phyloP scores from a whole-genome alignment of 1,139 yeast genomes.

The Yamadazyma sp. region DNA sequence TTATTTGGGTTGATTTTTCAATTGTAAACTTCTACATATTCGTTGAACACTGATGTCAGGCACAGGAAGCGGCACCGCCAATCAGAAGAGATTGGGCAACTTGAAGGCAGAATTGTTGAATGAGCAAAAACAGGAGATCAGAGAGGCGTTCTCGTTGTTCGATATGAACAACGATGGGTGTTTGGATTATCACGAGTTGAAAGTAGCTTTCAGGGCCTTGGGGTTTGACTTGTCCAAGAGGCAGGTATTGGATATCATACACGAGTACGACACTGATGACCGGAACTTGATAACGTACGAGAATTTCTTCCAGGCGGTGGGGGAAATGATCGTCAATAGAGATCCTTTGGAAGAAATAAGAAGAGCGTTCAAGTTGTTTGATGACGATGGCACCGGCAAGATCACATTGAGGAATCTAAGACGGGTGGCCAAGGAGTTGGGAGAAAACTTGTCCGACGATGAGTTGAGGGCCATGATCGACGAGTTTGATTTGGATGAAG shows the following conservation, averaged over 20 bases:
- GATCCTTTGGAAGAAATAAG: slow-evolving; percentile 93
- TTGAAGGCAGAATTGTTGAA: slow-evolving; percentile 69
- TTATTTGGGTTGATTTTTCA: neutral
- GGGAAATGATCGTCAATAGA: slow-evolving; percentile 73
- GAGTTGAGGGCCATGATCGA: slow-evolving; percentile 96
- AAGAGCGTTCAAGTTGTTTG: slow-evolving; percentile 88
- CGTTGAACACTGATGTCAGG: neutral
- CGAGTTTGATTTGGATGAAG: slow-evolving; percentile 95
- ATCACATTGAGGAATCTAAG: slow-evolving; percentile 80
- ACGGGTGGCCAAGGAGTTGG: slow-evolving; percentile 88
- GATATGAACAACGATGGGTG: slow-evolving; percentile 92
- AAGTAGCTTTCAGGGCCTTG: slow-evolving; percentile 88
- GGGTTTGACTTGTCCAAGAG: slow-evolving; percentile 85
- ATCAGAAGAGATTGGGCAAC: slow-evolving; percentile 24
- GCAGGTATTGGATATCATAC: slow-evolving; percentile 78
- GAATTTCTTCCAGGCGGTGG: slow-evolving; percentile 77
- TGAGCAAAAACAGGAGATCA: slow-evolving; percentile 88
- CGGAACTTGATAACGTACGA: slow-evolving; percentile 73
- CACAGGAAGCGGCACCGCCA: slow-evolving; percentile 9
- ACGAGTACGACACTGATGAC: slow-evolving; percentile 79
- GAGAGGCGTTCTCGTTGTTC: slow-evolving; percentile 90
- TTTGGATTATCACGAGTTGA: slow-evolving; percentile 88
- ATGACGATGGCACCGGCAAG: slow-evolving; percentile 84
- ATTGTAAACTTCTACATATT: slow-evolving; percentile 1
- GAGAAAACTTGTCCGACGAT: slow-evolving; percentile 89